A percentile compares a stretch with the other conserved stretches of the same genome.
Evolutionary conservation across 2,329 filamentous ascomycete genomes (phyloP).

Genomic region (Pseudogymnoascus sp.): DNA sequence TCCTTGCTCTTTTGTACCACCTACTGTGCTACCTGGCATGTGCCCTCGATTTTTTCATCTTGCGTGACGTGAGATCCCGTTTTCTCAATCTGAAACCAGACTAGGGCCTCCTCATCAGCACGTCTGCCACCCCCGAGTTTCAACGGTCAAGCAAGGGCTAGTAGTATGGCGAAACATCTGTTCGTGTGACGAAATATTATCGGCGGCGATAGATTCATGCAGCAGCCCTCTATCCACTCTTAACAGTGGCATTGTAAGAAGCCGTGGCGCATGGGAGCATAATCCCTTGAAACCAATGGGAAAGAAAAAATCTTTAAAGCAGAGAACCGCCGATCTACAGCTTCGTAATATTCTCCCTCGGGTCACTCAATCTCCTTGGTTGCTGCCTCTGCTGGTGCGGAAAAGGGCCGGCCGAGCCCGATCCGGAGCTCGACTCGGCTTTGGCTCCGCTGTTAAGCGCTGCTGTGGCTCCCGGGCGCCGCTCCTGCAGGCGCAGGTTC

Average conservation of each 20-base stretch:
- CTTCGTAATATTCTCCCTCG: slow-evolving; percentile 21
- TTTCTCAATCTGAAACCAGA: neutral
- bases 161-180: neutral
- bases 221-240: neutral
- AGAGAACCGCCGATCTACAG: slow-evolving; percentile 10
- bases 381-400: slow-evolving; percentile 9
- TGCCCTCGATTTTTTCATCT: neutral
- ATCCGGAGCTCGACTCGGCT: slow-evolving; percentile 4
- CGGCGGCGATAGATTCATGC: neutral
- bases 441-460: slow-evolving; percentile 11
- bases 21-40: neutral
- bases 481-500: slow-evolving; percentile 26
- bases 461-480: slow-evolving; percentile 15
- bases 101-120: neutral
- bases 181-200: neutral
- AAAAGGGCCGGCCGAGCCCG: slow-evolving; percentile 8
- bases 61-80: neutral
- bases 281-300: neutral
- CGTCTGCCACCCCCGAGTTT: neutral
- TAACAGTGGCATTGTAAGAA: neutral
- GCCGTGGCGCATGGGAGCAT: neutral
- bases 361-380: slow-evolving; percentile 19
- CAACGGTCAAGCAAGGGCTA: neutral
- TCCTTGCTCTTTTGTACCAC: neutral
- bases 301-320: too few relatives aligned